Base-by-base conservation (phyloP, 805 yeast species). In the Scheffersomyces ergatensis region DNA sequence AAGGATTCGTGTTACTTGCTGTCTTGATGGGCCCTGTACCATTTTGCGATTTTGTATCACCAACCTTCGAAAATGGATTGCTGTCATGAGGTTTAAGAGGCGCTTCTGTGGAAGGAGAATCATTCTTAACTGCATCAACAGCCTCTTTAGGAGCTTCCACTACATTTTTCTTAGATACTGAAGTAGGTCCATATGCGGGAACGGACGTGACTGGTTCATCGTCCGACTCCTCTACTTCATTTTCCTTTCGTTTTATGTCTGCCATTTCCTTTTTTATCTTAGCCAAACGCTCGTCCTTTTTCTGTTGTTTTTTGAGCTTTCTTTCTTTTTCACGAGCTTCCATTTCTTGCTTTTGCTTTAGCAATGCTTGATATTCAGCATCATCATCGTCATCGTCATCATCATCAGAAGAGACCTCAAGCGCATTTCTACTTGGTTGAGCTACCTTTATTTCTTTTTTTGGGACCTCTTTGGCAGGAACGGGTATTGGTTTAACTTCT, bases 271-370 rank as follows among this genome's bases (percentile, higher is more conserved):
- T 73, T 50, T 74, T 79, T 39, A 82, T 60, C 46, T 73, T 71
- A 2, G 82, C 85, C 40, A 80, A 51, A 47, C 81, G 68, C 11
- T 77, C 83, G 46, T 80, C 86, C 51, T 77, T 81, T 7, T 77
- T 83, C 24, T 72, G 72, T 47, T 76, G 76, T 57, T 74, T 80
- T 57, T 74, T 77, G 44, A 64, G 53, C 43, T 74, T 74, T 37
- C 78, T 57, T 34, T 65, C 68, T 36, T 61, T 50, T 38, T 68
- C 70, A 34, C 67, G 62, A 3, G 61, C 64, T 48, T 76, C 82
- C 64, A 70, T 46, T 38, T 63, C 74, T 58, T 56, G 65, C 44
- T 63, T 62, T 34, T 72, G 70, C 48, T 66, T 67, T 52, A 63
- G 60, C 40, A 77, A 73, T 7, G 72, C 79, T 20, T 72, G 73